Evolutionary conservation across 306 rosid species (phyloP), one percentile per base, ranked within the genome.

Genomic region (Ormosia semicastrata): DNA sequence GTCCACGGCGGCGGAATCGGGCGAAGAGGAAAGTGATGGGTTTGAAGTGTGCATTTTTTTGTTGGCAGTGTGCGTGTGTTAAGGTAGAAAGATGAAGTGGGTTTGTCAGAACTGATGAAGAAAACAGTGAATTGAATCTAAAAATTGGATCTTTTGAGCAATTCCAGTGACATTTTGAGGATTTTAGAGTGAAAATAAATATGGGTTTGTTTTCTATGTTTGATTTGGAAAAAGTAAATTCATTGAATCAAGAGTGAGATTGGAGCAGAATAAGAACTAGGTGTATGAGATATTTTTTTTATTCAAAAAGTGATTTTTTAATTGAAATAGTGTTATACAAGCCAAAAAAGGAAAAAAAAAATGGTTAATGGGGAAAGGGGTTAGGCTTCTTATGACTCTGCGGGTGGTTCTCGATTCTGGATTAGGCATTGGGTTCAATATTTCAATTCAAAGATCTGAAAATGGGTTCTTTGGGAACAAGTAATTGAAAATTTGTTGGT

Each of bases 1-100:
- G 83, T 92, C 96, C 65, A 82, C 83, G 81, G 75, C 29, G 41
- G 91, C 75, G 66, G 82, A 37, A 17, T 73, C 82, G 39, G 81
- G 56, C 29, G 80, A 60, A 43, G 90, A 18, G 7, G 90, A 37
- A 1, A 86, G 73, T 11, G 78, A 39, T 2, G 88, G 70, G 53
- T 8, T 39, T n/a, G 90, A 39, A 75, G 24, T 76, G 30, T 80
- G 85, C 98, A 94, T 94, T 36, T 12, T 63, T 54, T 12, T 11
- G 0, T 47, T 10, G n/a, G n/a, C n/a, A n/a, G 8, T 6, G 33
- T 17, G 50, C 2, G 17, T 5, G 8, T 56, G 32, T 36, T 13
- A 50, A 40, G 30, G 30, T 6, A 39, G 8, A 5, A 37, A 54
- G 57, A 3, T 53, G 49, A 11, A 77, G 3, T 46, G 49, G 62